Evolutionary conservation across 2,329 filamentous ascomycete genomes (phyloP).

Genomic region (Cercospora brassicicola): DNA sequence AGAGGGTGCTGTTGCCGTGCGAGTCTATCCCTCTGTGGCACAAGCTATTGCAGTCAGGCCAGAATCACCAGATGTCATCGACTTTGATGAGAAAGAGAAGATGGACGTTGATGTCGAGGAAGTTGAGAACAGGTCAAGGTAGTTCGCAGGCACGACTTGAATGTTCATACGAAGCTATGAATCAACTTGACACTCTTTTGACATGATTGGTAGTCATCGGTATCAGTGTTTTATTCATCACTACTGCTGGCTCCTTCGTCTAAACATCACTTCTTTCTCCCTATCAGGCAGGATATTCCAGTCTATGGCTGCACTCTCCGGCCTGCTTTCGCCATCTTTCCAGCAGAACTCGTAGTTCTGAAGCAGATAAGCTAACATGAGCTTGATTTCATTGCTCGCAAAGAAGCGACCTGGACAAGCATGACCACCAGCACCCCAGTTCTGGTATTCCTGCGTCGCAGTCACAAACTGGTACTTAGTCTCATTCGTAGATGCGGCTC

Average conservation of each 20-base stretch:
- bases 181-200: background rate
- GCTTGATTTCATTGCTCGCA: constrained; percentile 34
- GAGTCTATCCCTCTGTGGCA: constrained; percentile 10
- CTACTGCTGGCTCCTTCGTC: background rate
- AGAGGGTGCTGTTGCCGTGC: constrained; percentile 14
- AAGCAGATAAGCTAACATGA: constrained; percentile 33
- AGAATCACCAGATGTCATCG: constrained; percentile 7
- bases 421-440: constrained; percentile 33
- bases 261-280: constrained; percentile 16
- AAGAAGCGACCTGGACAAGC: constrained; percentile 39
- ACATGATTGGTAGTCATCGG: background rate
- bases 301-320: constrained; percentile 15
- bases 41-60: constrained; percentile 12
- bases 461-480: constrained; percentile 19
- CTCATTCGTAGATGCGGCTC: background rate
- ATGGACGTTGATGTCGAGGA: constrained; percentile 12
- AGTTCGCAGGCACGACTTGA: background rate
- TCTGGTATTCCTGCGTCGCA: constrained; percentile 22
- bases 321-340: constrained; percentile 17
- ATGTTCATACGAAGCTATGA: background rate
- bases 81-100: constrained; percentile 21
- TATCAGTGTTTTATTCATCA: background rate
- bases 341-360: constrained; percentile 35
- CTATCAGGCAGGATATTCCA: constrained; percentile 17
- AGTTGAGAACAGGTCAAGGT: constrained; percentile 15